Percentiles rank a stretch among this genome's conserved stretches.
Conservation (phyloP, 345 rosid genomes). For the Cochlearia excelsa region DNA sequence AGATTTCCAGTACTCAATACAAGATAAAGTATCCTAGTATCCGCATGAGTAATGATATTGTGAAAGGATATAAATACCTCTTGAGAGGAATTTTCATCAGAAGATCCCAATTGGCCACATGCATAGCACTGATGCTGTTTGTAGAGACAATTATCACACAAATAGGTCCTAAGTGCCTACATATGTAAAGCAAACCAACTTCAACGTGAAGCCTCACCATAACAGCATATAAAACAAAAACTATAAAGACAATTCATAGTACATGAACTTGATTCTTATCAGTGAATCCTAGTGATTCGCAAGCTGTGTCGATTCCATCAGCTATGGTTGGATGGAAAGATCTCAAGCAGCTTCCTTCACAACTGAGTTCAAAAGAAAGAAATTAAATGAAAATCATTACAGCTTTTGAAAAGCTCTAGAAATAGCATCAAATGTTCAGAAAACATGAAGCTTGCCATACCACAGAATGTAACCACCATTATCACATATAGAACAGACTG, state of each 20-base stretch:
- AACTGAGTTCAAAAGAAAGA: conserved; percentile 40
- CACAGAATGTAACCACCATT: conserved; percentile 59
- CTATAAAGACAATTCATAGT: conserved; percentile 28
- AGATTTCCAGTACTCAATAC: neutral
- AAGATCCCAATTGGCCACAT: conserved; percentile 67
- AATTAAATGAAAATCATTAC: neutral
- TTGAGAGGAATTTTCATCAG: conserved; percentile 43
- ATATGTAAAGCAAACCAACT: conserved; percentile 19
- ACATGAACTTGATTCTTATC: conserved; percentile 46
- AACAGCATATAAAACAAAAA: conserved; percentile 12
- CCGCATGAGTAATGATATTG: conserved; percentile 1
- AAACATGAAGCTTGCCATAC: conserved; percentile 41
- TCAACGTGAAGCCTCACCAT: conserved; percentile 18
- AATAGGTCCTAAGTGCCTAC: conserved; percentile 49
- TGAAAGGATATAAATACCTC: conserved; percentile 44
- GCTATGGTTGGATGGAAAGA: conserved; percentile 60
- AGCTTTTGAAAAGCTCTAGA: conserved; percentile 7
- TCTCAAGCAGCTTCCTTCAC: conserved; percentile 71
- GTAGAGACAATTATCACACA: conserved; percentile 54
- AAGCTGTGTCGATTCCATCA: conserved; percentile 38
- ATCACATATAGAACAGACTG: conserved; percentile 71
- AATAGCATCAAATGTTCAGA: conserved; percentile 7
- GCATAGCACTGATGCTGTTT: conserved; percentile 66
- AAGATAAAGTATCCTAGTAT: conserved; percentile 2
- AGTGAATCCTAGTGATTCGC: conserved; percentile 57